Evolutionary conservation across 164 flowering plant species (phyloP).

Genomic region (Cinnamomum chago): DNA sequence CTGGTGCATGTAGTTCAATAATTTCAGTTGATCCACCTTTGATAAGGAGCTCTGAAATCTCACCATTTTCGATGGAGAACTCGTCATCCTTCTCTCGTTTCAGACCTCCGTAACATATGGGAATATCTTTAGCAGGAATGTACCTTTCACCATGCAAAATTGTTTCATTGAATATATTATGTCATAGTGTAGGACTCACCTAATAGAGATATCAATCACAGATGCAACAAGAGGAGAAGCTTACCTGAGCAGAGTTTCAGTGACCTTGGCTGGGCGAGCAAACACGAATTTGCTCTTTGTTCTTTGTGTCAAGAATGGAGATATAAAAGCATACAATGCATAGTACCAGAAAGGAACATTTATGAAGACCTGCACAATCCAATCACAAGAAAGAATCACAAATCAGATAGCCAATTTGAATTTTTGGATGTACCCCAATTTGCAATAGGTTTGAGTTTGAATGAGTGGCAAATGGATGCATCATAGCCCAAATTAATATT

Average conservation of each 20-base stretch:
- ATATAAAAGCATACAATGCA: conserved; percentile 46
- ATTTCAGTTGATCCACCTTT: conserved; percentile 54
- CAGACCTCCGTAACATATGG: conserved; percentile 70
- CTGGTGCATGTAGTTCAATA: conserved; percentile 58
- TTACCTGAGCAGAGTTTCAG: conserved; percentile 74
- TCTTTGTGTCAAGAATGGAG: conserved; percentile 64
- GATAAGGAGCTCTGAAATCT: conserved; percentile 38
- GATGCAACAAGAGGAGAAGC: conserved; percentile 4
- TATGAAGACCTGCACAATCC: conserved; percentile 58
- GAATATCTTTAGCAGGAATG: conserved; percentile 57
- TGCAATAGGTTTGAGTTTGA: too few species aligned
- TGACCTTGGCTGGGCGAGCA: conserved; percentile 55
- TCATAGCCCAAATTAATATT: too few species aligned
- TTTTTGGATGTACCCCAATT: too few species aligned
- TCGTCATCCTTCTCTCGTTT: conserved; percentile 52
- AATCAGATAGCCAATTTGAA: not conserved
- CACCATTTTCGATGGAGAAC: conserved; percentile 37
- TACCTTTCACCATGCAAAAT: conserved; percentile 37
- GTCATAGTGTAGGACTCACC: not conserved
- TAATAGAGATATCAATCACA: not conserved
- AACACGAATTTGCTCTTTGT: conserved; percentile 74
- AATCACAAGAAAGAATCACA: not conserved
- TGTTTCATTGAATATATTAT: not conserved
- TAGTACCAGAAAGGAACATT: conserved; percentile 83
- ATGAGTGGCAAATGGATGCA: too few species aligned